phyloP scores from a whole-genome alignment of 139 green algal genomes.

The Closterium sp. region DNA sequence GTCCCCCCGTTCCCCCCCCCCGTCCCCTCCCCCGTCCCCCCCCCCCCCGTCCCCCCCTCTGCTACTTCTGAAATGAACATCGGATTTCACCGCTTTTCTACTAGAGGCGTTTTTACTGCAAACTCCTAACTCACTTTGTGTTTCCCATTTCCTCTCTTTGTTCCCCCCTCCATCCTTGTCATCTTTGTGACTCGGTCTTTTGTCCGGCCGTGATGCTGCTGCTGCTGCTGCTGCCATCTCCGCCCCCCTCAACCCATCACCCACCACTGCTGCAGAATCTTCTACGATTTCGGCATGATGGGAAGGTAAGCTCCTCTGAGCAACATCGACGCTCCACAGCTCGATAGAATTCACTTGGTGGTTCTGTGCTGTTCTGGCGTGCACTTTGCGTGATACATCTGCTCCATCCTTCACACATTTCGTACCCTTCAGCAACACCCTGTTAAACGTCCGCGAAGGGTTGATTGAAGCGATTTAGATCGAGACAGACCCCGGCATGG shows the following conservation, averaged over 20 bases:
- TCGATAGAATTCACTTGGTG: no score
- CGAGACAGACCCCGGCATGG: slow-evolving; percentile 76
- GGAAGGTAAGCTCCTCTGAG: slow-evolving; percentile 41
- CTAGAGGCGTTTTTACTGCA: no score
- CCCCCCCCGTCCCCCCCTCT: no score
- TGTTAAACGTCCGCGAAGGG: slow-evolving; percentile 56
- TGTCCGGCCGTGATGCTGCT: background rate
- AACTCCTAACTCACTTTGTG: no score
- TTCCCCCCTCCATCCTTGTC: background rate
- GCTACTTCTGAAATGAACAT: no score
- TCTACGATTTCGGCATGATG: slow-evolving; percentile 98
- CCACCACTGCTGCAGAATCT: slow-evolving; percentile 62
- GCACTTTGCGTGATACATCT: no score
- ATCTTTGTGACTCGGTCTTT: background rate
- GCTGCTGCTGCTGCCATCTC: background rate
- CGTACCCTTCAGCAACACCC: slow-evolving; percentile 17
- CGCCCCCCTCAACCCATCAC: background rate
- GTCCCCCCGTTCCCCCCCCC: background rate
- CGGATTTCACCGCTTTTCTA: no score
- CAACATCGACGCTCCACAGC: no score
- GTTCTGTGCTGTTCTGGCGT: no score
- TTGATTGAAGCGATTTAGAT: slow-evolving; percentile 99
- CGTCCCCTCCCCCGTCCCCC: background rate
- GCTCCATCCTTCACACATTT: background rate
- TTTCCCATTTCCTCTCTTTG: background rate